A percentile compares a stretch with the other conserved stretches of the same genome.
Evolutionary conservation across 805 yeast species (phyloP).

Genomic region (Cyberlindnera mycetangii): DNA sequence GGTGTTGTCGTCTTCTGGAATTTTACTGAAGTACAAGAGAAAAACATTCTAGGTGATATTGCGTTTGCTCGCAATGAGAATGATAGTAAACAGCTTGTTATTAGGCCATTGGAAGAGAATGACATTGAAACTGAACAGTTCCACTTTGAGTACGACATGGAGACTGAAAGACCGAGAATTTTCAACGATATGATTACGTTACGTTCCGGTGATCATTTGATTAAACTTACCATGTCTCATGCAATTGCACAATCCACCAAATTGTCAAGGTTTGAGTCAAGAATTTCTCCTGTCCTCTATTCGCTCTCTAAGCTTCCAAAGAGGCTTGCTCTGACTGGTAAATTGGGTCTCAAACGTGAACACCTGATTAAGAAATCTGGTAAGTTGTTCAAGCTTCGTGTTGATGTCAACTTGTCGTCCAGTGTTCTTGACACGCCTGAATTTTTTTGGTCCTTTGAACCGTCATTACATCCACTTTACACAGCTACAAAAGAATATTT

Average conservation of each 20-base stretch:
- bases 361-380: conserved; percentile 89
- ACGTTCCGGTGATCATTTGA: conserved; percentile 86
- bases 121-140: conserved; percentile 88
- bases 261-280: conserved; percentile 83
- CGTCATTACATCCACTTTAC: conserved; percentile 90
- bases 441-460: conserved; percentile 94
- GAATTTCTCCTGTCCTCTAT: conserved; percentile 80
- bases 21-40: conserved; percentile 87
- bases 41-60: conserved; percentile 88
- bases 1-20: conserved; percentile 99
- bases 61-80: conserved; percentile 47
- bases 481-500: conserved; percentile 85
- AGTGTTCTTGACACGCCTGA: conserved; percentile 94
- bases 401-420: conserved; percentile 89
- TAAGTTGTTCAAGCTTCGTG: conserved; percentile 80
- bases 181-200: conserved; percentile 93
- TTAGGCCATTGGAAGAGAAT: conserved; percentile 77
- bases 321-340: conserved; percentile 85
- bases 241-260: conserved; percentile 97
- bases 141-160: conserved; percentile 48
- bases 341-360: conserved; percentile 77
- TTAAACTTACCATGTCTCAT: conserved; percentile 89
- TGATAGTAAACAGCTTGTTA: conserved; percentile 50
- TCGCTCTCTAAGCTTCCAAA: conserved; percentile 89
- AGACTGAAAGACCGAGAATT: conserved; percentile 65